Evolutionary conservation across 768 basidiomycete genomes (phyloP), one percentile per base, ranked within the genome.

Genomic region (Neoboletus subvelutipes): DNA sequence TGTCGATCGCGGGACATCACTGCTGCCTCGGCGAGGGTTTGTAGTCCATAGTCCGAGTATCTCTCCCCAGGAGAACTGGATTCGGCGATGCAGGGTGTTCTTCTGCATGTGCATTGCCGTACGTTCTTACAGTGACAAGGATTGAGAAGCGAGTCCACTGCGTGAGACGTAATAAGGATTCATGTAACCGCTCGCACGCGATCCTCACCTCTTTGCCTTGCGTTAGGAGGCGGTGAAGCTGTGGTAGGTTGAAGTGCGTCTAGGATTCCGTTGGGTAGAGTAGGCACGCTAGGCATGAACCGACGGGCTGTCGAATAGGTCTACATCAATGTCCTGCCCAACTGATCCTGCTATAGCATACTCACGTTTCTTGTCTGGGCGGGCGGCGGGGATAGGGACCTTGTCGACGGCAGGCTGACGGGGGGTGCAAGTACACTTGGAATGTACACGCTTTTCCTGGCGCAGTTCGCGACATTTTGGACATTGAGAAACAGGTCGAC

Each of bases 401-500:
- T 63, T 73, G 29, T 74, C 69, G 42, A 66, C 47, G 3, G 45
- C 34, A 31, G 64, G 56, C n/a, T 74, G 55, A 69, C 71, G 74
- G 9, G 77, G 76, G 54, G 79, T 77, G 60, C 92, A 93, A 51
- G 80, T 85, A 70, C 91, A 93, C 66, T 90, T 92, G 33, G 89
- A 88, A 67, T 94, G 92, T 33, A 92, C 78, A 59, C 82, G 85
- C 71, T 85, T 88, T 42, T 86, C 87, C 71, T 91, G 87, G 18
- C 94, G 83, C 34, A 90, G 79, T 64, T 91, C 84, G 36, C 92
- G 85, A 68, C 94, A 96, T 63, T 84, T 85, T 52, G 83, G 80
- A 74, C 94, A 97, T 70, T 96, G 94, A 8, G 94, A 92, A 17
- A 93, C 83, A 0, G 94, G 94, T 8, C 94, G 81, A 2, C 94